These are phyloP conservation scores for Xylariaceae sp. DNA, from an alignment of 2,329 filamentous ascomycete genomes.

Conservation along the genomic window DNA sequence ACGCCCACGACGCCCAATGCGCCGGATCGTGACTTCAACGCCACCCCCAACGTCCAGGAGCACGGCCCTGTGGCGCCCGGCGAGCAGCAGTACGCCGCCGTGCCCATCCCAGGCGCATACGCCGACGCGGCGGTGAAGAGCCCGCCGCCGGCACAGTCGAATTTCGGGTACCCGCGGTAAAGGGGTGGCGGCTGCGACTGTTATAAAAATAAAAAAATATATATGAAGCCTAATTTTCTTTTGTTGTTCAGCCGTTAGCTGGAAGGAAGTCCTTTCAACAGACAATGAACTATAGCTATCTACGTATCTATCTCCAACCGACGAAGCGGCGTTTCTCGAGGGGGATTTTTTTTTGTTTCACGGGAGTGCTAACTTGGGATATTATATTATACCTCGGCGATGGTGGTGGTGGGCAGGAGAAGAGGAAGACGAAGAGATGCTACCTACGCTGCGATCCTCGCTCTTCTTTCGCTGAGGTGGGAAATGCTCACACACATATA, in stretches of 20 bases:
- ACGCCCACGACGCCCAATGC: slow-evolving; percentile 49
- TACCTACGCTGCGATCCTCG: no score
- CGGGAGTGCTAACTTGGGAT: slow-evolving; percentile 20
- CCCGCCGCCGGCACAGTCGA: slow-evolving; percentile 49
- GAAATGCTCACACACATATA: no score
- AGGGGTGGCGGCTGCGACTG: slow-evolving; percentile 5
- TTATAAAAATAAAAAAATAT: slow-evolving; percentile 1
- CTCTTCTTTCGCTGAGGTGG: no score
- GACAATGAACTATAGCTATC: neutral
- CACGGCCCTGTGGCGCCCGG: slow-evolving; percentile 74
- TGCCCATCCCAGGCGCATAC: slow-evolving; percentile 89
- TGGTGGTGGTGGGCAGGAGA: no score
- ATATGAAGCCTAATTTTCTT: slow-evolving; percentile 10
- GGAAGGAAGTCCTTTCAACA: neutral
- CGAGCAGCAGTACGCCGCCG: slow-evolving; percentile 81
- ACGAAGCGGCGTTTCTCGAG: neutral
- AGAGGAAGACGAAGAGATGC: no score
- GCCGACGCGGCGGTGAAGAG: slow-evolving; percentile 57
- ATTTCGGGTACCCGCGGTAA: slow-evolving; percentile 44
- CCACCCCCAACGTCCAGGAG: slow-evolving; percentile 51
- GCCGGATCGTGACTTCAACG: slow-evolving; percentile 37
- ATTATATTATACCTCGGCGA: slow-evolving; percentile 24
- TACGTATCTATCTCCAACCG: neutral
- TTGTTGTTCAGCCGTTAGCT: neutral
- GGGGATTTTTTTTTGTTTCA: slow-evolving; percentile 1